Conservation (phyloP, 2,329 filamentous ascomycete genomes). For the Bertia moriformis region DNA sequence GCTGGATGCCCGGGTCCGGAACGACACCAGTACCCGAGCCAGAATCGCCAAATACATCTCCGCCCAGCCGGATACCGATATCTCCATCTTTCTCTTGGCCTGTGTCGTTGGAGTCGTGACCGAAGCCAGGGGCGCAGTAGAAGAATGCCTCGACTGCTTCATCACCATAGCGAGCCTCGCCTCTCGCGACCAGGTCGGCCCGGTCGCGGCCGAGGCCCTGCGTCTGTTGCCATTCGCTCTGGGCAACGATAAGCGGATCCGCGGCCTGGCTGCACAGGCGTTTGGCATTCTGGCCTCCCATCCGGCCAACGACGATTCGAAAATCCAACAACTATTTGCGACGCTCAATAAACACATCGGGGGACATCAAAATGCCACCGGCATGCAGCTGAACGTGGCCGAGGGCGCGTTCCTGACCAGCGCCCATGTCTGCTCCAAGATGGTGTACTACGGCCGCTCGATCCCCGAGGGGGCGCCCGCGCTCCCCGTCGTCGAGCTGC, state of each 20-base stretch:
- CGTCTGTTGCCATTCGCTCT: constrained; percentile 45
- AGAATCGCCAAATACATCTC: constrained; percentile 39
- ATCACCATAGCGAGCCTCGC: constrained; percentile 12
- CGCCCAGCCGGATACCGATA: constrained; percentile 18
- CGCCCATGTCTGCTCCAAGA: constrained; percentile 26
- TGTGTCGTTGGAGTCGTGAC: constrained; percentile 41
- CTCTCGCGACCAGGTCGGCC: constrained; percentile 26
- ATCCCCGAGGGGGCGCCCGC: constrained; percentile 8
- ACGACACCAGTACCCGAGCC: constrained; percentile 49
- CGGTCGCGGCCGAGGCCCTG: constrained; percentile 27
- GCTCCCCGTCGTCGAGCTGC: constrained; percentile 16
- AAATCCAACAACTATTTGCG: constrained; percentile 25
- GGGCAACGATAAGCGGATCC: constrained; percentile 58
- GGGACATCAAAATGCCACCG: constrained; percentile 33
- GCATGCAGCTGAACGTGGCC: constrained; percentile 25
- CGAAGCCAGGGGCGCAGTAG: constrained; percentile 20
- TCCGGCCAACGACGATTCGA: constrained; percentile 22
- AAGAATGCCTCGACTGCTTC: constrained; percentile 12
- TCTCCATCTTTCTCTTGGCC: constrained; percentile 31
- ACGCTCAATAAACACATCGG: constrained; percentile 28
- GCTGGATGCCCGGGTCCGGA: constrained; percentile 58
- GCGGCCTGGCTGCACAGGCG: constrained; percentile 51
- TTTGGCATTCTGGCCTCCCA: constrained; percentile 69
- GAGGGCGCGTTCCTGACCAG: constrained; percentile 31
- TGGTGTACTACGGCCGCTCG: constrained; percentile 24